These are phyloP conservation scores for Fragilaria crotonensis DNA, from an alignment of 108 stramenopile species.

Conservation along the genomic window DNA sequence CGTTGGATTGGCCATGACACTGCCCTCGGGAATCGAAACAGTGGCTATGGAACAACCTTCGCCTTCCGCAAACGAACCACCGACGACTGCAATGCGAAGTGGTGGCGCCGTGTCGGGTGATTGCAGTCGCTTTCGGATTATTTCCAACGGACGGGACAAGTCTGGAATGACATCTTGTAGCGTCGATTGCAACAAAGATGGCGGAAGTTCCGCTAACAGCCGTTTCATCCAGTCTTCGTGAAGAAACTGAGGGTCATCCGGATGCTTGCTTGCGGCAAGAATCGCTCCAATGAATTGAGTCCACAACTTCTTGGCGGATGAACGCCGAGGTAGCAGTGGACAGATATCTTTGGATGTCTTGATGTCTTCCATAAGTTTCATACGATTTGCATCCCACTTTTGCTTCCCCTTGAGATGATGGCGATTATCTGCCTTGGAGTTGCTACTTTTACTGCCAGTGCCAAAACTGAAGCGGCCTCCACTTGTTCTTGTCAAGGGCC, in stretches of 20 bases:
- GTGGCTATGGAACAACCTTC: constrained; percentile 4
- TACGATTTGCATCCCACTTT: too few relatives aligned
- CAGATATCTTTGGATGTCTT: too few relatives aligned
- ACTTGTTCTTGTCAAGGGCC: too few relatives aligned
- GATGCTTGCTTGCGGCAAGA: constrained; percentile 1
- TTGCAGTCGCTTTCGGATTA: not conserved
- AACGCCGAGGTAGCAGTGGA: too few relatives aligned
- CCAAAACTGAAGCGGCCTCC: too few relatives aligned
- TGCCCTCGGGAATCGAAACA: constrained; percentile 1
- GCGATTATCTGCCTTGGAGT: too few relatives aligned
- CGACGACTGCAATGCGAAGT: constrained; percentile 8
- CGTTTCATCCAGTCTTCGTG: constrained; percentile 8
- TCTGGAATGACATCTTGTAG: too few relatives aligned
- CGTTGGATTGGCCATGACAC: constrained; percentile 10
- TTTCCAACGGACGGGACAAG: constrained; percentile 3
- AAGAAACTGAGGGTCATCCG: constrained; percentile 2
- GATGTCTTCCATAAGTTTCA: too few relatives aligned
- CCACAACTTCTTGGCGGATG: constrained; percentile 5
- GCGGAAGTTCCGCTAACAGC: not conserved
- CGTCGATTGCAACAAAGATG: not conserved
- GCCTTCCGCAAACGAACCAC: constrained; percentile 6
- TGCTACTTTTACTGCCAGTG: too few relatives aligned
- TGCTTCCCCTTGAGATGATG: too few relatives aligned
- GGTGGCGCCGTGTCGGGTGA: not conserved
- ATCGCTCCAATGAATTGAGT: not conserved